Evolutionary conservation across 176 grass and related monocot genomes (phyloP), one percentile per base, ranked within the genome.

Genomic region (Luzula sylvatica): DNA sequence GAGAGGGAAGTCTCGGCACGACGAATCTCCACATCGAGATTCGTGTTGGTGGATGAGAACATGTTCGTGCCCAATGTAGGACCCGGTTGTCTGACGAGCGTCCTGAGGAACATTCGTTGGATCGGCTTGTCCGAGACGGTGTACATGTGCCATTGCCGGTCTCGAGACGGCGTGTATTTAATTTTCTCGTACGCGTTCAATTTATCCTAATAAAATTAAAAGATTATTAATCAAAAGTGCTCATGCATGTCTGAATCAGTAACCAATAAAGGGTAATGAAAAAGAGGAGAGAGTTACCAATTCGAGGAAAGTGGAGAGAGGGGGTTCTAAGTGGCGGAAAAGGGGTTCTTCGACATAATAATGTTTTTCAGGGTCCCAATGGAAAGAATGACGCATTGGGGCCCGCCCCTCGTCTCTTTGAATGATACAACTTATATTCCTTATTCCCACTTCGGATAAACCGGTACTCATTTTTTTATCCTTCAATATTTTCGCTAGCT

Each of bases 81-180:
- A 9, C 30, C 30, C 59, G 92, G 81, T 58, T 90, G 86, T 69
- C 86, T 86, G 46, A 98, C 78, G 57, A 90, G 73, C n/a, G 86
- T 90, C 24, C 92, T 77, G 61, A 98, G 86, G 68, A 98, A 98
- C 85, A 98, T 83, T 26, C 86, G 80, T 52, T 83, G 85, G 72
- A 80, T 65, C 23, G 72, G 69, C 28, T 74, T 70, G 42, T 89
- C 80, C 22, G 73, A 50, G 39, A 90, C 78, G 22, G 85, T 87
- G 78, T 98, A 98, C 67, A 98, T 67, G 68, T 90, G 92, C 92
- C 92, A 98, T 52, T 98, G 92, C 9, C 86, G 78, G 74, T 98
- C 92, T 38, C 86, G 82, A 48, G 92, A 98, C 61, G 92, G 81
- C 4, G 75, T 98, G 64, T 98, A 98, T 65, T 98, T 79, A n/a